Conservation (phyloP, 2,329 filamentous ascomycete genomes). For the Beauveria medogensis region DNA sequence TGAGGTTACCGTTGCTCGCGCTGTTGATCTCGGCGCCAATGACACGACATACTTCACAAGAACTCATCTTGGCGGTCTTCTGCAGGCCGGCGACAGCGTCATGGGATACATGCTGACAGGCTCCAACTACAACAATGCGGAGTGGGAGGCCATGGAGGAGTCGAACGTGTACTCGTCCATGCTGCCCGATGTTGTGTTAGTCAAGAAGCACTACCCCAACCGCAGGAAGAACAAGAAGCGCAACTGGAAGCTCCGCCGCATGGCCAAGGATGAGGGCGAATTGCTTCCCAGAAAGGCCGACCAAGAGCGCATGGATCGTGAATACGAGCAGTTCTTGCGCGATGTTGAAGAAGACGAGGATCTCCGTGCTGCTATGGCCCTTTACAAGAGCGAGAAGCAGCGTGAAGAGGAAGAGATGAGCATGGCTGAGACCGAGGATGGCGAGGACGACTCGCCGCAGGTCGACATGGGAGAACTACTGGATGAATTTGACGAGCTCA, state of each 20-base stretch:
- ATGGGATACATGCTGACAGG: constrained; percentile 90
- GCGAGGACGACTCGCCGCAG: constrained; percentile 58
- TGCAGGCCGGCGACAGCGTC: constrained; percentile 84
- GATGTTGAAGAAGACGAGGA: constrained; percentile 96
- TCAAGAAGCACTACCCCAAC: constrained; percentile 93
- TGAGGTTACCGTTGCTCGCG: constrained; percentile 80
- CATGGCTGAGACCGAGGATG: constrained; percentile 54
- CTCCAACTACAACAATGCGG: constrained; percentile 84
- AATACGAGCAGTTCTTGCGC: constrained; percentile 95
- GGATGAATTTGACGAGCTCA: constrained; percentile 89
- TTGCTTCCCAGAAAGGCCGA: constrained; percentile 80
- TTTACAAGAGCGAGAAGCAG: constrained; percentile 67
- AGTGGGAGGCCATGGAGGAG: constrained; percentile 75
- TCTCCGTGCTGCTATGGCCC: constrained; percentile 69
- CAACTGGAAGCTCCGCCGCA: constrained; percentile 91
- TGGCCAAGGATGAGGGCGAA: constrained; percentile 83
- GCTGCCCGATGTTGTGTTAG: constrained; percentile 86
- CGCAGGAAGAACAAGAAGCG: constrained; percentile 73
- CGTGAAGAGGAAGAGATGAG: constrained; percentile 57
- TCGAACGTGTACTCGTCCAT: constrained; percentile 67
- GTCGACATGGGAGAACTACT: constrained; percentile 76
- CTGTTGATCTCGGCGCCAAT: constrained; percentile 78
- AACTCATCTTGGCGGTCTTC: constrained; percentile 78
- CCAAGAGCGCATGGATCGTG: constrained; percentile 78
- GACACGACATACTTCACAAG: constrained; percentile 82